Conservation (phyloP, 2,329 filamentous ascomycete genomes). For the Pseudopithomyces chartarum region DNA sequence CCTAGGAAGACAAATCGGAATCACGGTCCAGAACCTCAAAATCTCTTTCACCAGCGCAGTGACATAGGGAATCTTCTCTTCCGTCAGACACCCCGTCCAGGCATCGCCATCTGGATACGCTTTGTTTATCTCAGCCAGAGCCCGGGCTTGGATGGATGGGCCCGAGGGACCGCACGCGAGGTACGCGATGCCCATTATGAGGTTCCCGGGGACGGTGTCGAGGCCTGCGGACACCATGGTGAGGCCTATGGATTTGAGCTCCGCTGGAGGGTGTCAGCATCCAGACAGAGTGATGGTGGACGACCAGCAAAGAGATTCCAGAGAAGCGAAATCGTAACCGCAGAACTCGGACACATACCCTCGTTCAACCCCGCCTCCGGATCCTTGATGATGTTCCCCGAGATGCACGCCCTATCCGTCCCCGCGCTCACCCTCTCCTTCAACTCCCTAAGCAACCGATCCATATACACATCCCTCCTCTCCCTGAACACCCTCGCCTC, state of each 20-base stretch:
- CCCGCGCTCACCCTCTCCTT: constrained; percentile 66
- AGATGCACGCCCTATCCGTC: constrained; percentile 71
- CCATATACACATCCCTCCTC: constrained; percentile 71
- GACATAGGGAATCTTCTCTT: constrained; percentile 78
- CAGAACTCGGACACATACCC: constrained; percentile 47
- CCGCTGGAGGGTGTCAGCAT: constrained; percentile 58
- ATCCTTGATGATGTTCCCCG: constrained; percentile 72
- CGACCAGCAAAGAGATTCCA: no score
- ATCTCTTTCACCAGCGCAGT: constrained; percentile 80
- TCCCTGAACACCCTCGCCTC: constrained; percentile 68
- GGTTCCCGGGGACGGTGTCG: constrained; percentile 79
- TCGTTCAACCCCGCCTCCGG: constrained; percentile 71
- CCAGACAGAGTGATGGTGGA: no score
- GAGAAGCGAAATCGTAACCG: no score
- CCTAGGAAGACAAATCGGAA: constrained; percentile 77
- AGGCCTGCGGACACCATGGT: constrained; percentile 83
- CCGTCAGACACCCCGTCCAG: constrained; percentile 73
- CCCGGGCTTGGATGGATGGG: constrained; percentile 71
- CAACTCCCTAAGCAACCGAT: constrained; percentile 62
- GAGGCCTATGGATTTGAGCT: constrained; percentile 79
- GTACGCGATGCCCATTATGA: constrained; percentile 80
- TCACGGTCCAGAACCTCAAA: constrained; percentile 78
- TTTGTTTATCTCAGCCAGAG: constrained; percentile 71
- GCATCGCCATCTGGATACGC: constrained; percentile 75
- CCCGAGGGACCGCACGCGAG: constrained; percentile 67